Base-by-base conservation (phyloP, 2,329 filamentous ascomycete genomes). In the Fusarium nisikadoi region DNA sequence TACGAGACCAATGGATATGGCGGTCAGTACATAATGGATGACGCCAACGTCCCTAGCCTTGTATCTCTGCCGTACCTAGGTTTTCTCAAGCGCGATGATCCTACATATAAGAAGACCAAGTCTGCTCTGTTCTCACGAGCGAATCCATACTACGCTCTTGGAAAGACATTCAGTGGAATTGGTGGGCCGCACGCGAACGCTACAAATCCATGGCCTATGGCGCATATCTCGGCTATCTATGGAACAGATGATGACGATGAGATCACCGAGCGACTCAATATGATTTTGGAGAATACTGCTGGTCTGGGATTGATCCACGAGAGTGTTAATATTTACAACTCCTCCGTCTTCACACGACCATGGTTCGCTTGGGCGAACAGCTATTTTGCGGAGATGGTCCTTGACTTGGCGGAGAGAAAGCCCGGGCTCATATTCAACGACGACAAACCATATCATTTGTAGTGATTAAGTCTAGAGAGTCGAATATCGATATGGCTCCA, bases 1-100 rank as follows among this genome's bases (percentile, higher is more conserved):
- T 70, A 70, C 1, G 68, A 70, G 13, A 70, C 66, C 2, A 70
- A 70, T 8, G 68, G 68, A 0, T 70, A 70, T 0, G 68, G 68
- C 7, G 68, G 68, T 1, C 68, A 70, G 25, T 70, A 70, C 33
- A 70, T 70, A n/a, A 70, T 70, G 68, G 68, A 70, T 13, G 68
- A 70, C 3, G 68, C 68, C 3, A 70, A 70, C 9, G 68, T 70
- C 3, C 68, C 68, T 1, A 70, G 68, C 0, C 61, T 70, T 1
- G 52, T 70, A 5, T 70, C 68, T 0, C 29, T 70, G 0, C 68
- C 68, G 1, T 70, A 70, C 6, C 10, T 70, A 5, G 68, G 68
- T 2, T 70, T 70, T 9, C 55, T 70, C 23, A 41, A 70, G 4
- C 66, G 61, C 2, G 31, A 60, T 3, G 33, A 70, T 19, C 20